Evolutionary conservation across 306 rosid genomes (phyloP).

Genomic region (Prosopis cineraria): DNA sequence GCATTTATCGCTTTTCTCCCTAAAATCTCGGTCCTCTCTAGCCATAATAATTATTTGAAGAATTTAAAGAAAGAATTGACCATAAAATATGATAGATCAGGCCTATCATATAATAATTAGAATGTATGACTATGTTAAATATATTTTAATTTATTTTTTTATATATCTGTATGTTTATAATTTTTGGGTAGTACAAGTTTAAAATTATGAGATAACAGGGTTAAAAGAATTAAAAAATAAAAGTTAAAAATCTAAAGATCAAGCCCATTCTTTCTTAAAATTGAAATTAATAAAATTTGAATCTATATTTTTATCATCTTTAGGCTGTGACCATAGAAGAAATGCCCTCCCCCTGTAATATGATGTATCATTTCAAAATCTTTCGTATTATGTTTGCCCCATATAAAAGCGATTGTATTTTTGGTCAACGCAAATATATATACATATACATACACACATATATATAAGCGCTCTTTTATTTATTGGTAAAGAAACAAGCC

Average conservation of each 20-base stretch:
- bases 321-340: too few relatives aligned
- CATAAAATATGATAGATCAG: background rate
- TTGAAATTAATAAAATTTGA: too few relatives aligned
- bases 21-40: constrained; percentile 11
- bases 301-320: too few relatives aligned
- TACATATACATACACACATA: too few relatives aligned
- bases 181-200: background rate
- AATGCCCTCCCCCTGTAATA: too few relatives aligned
- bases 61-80: background rate
- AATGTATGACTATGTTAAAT: background rate
- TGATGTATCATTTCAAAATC: background rate
- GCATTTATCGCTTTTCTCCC: constrained; percentile 4
- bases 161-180: background rate
- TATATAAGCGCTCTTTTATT: constrained; percentile 9
- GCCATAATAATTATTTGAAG: constrained; percentile 20
- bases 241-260: background rate
- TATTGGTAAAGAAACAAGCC: constrained; percentile 1
- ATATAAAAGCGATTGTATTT: background rate
- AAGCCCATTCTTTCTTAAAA: background rate
- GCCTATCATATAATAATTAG: background rate
- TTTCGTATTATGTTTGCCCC: background rate
- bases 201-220: background rate
- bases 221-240: background rate
- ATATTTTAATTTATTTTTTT: background rate
- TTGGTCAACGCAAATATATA: background rate